Conservation (phyloP, 352 stramenopile genomes). For the Pythium chondricola region DNA sequence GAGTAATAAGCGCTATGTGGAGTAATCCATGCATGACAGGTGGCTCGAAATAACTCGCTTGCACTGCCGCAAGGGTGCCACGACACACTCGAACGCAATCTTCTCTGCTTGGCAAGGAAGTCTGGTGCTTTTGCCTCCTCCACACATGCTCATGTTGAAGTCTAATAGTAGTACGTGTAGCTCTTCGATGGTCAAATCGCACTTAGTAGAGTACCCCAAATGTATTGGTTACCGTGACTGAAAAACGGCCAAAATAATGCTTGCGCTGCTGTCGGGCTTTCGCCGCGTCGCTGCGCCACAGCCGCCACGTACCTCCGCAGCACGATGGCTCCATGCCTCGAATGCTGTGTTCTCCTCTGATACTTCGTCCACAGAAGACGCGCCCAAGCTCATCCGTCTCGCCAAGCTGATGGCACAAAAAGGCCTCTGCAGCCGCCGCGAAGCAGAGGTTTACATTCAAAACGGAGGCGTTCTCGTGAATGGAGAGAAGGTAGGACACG, state of each 20-base stretch:
- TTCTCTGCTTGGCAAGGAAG: too few species aligned
- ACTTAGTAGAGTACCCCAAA: constrained; percentile 3
- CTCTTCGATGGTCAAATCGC: constrained; percentile 5
- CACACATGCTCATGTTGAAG: too few species aligned
- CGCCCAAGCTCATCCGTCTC: constrained; percentile 58
- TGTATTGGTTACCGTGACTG: not conserved
- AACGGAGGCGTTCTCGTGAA: constrained; percentile 67
- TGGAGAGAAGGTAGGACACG: constrained; percentile 42
- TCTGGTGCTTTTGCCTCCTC: too few species aligned
- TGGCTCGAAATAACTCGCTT: too few species aligned
- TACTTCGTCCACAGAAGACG: constrained; percentile 5
- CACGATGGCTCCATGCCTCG: constrained; percentile 3
- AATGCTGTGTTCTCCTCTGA: not conserved
- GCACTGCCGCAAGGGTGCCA: too few species aligned
- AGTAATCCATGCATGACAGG: too few species aligned
- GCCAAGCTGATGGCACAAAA: constrained; percentile 78
- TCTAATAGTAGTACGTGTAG: too few species aligned
- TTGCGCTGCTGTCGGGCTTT: not conserved
- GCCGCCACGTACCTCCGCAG: not conserved
- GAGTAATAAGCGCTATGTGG: too few species aligned
- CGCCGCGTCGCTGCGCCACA: not conserved
- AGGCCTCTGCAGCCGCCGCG: constrained; percentile 71
- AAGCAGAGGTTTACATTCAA: constrained; percentile 81
- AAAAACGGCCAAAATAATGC: not conserved
- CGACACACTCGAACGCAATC: too few species aligned